phyloP scores from a whole-genome alignment of 495 filamentous ascomycete genomes.

The Hypoxylon cercidicola region DNA sequence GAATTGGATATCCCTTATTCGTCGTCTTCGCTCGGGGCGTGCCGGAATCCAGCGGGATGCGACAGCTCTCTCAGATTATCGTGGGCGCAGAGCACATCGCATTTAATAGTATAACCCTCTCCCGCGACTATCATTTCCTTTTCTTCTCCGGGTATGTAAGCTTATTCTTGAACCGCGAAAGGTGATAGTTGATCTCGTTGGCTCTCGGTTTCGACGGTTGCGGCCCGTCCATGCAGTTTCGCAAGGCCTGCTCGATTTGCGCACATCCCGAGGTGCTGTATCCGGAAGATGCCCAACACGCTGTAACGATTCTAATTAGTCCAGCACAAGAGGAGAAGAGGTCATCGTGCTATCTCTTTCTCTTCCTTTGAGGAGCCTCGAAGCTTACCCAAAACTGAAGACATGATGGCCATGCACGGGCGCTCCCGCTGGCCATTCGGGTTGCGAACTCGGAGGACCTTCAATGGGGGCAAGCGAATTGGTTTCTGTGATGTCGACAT shows the following conservation, averaged over 20 bases:
- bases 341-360: conserved; percentile 11
- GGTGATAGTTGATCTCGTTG: conserved; percentile 95
- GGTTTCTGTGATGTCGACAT: conserved; percentile 57
- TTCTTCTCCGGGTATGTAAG: conserved; percentile 80
- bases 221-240: conserved; percentile 93
- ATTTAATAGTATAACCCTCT: not conserved
- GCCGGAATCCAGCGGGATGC: not conserved
- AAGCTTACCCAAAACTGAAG: conserved; percentile 83
- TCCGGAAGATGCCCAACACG: conserved; percentile 94
- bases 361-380: not conserved
- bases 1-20: not conserved
- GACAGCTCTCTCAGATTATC: not conserved
- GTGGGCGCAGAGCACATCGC: not conserved
- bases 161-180: conserved; percentile 84
- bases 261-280: conserved; percentile 77
- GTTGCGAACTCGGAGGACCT: conserved; percentile 81
- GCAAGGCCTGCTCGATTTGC: conserved; percentile 81
- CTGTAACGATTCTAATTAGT: conserved; percentile 54
- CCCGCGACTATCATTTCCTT: conserved; percentile 52
- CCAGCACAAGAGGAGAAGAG: conserved; percentile 15
- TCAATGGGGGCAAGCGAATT: conserved; percentile 87
- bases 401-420: conserved; percentile 86
- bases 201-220: conserved; percentile 71
- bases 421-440: conserved; percentile 81
- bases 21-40: not conserved